phyloP scores from a whole-genome alignment of 139 green algal species.

The Auxenochlorella protothecoides region DNA sequence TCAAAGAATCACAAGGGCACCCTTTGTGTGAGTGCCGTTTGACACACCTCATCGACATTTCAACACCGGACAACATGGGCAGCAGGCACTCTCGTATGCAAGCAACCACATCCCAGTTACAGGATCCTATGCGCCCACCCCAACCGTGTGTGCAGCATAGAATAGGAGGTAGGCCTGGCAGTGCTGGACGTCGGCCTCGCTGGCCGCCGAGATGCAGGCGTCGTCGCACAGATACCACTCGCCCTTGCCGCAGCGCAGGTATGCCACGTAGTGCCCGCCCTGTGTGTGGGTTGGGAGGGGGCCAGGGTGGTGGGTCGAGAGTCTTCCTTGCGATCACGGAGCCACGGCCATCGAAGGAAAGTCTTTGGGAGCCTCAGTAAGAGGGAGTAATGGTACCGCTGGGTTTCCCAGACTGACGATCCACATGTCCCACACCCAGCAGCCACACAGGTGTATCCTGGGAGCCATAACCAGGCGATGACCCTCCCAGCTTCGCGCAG shows the following conservation, averaged over 20 bases:
- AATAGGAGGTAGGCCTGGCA: slow-evolving; percentile 86
- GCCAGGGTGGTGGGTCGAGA: neutral
- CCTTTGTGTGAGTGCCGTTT: too few species aligned
- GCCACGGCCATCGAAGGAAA: too few species aligned
- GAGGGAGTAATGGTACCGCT: too few species aligned
- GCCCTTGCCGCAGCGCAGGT: slow-evolving; percentile 34
- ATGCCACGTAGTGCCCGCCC: slow-evolving; percentile 79
- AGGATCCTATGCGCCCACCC: too few species aligned
- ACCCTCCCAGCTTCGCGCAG: neutral
- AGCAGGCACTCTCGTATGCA: too few species aligned
- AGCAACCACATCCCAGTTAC: too few species aligned
- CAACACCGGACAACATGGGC: too few species aligned
- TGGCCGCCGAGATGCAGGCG: slow-evolving; percentile 42
- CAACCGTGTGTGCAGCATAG: slow-evolving; percentile 28
- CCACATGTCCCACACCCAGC: too few species aligned
- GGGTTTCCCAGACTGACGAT: too few species aligned
- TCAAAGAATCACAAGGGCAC: too few species aligned
- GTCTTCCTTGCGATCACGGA: neutral
- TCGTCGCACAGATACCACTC: slow-evolving; percentile 84
- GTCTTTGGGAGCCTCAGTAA: too few species aligned
- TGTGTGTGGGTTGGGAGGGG: slow-evolving; percentile 6
- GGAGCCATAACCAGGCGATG: neutral
- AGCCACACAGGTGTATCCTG: neutral
- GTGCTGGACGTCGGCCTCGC: slow-evolving; percentile 45
- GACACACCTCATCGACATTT: too few species aligned